These are phyloP conservation scores for Tulasnella sp. DNA, from an alignment of 768 basidiomycete species.

Conservation along the genomic window DNA sequence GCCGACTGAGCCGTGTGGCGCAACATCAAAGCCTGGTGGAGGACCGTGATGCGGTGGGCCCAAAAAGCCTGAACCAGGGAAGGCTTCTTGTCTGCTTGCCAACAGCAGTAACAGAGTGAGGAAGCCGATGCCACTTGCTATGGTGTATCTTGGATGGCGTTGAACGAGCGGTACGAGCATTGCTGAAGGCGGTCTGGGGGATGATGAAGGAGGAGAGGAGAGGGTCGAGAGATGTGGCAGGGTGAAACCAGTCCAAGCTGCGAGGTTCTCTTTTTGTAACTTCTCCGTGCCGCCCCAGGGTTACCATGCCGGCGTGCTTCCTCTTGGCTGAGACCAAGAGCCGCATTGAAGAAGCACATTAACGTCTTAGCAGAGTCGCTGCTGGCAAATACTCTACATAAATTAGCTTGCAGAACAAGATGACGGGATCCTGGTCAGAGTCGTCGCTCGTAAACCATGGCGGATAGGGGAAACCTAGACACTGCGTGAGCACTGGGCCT, in stretches of 20 bases:
- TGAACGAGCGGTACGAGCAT: slow-evolving; percentile 1
- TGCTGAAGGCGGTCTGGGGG: not conserved
- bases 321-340: not conserved
- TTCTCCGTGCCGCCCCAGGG: not conserved
- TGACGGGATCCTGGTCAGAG: not conserved
- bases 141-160: slow-evolving; percentile 20
- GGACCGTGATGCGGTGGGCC: not conserved
- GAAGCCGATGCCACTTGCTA: slow-evolving; percentile 17
- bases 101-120: slow-evolving; percentile 20
- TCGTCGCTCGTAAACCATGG: not conserved
- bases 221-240: slow-evolving; percentile 10
- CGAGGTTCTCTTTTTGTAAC: not conserved
- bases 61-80: slow-evolving; percentile 2
- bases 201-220: not conserved
- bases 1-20: not conserved
- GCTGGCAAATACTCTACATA: too few relatives aligned
- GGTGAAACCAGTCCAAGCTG: not conserved
- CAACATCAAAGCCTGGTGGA: not conserved
- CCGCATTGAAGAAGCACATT: not conserved
- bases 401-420: too few relatives aligned
- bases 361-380: not conserved
- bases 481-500: not conserved
- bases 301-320: not conserved
- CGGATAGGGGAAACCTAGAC: not conserved
- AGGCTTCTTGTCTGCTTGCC: not conserved